A percentile compares a stretch with the other conserved stretches of the same genome.
Evolutionary conservation across 257 asterid genomes (phyloP).

Genomic region (Mentha longifolia): DNA sequence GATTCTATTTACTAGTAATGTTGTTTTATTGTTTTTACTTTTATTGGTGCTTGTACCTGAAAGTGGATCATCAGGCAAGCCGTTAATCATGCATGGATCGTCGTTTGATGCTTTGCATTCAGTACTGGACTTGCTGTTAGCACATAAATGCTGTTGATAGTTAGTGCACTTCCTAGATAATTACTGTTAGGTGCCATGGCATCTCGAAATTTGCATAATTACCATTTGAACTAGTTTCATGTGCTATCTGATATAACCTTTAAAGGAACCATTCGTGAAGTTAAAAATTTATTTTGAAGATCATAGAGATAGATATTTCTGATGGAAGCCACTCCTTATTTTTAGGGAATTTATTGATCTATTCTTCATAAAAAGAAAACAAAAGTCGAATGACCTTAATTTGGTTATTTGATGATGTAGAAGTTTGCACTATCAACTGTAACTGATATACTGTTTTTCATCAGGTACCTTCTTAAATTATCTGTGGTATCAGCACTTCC

Average conservation of each 20-base stretch:
- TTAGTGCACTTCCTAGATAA: background rate
- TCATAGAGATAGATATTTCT: too few relatives aligned
- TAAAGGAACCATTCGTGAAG: background rate
- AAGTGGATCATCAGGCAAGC: background rate
- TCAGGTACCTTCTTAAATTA: conserved; percentile 69
- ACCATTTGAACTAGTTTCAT: background rate
- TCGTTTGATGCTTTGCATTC: background rate
- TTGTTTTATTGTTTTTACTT: conserved; percentile 9
- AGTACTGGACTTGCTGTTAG: background rate
- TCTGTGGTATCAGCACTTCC: conserved; percentile 68
- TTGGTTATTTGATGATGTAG: conserved; percentile 1
- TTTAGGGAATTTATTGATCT: background rate
- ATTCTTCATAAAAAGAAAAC: background rate
- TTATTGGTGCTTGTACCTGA: background rate
- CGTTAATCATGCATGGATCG: background rate
- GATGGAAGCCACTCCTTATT: too few relatives aligned
- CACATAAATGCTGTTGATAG: background rate
- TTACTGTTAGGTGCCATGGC: background rate
- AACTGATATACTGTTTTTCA: conserved; percentile 4
- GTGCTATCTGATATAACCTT: background rate
- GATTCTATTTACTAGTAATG: background rate
- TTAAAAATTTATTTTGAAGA: background rate
- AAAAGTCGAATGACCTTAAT: background rate
- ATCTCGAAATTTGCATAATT: background rate
- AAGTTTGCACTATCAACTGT: background rate